Conservation (phyloP, 73 alveolate species). For the Blepharisma stoltei region DNA sequence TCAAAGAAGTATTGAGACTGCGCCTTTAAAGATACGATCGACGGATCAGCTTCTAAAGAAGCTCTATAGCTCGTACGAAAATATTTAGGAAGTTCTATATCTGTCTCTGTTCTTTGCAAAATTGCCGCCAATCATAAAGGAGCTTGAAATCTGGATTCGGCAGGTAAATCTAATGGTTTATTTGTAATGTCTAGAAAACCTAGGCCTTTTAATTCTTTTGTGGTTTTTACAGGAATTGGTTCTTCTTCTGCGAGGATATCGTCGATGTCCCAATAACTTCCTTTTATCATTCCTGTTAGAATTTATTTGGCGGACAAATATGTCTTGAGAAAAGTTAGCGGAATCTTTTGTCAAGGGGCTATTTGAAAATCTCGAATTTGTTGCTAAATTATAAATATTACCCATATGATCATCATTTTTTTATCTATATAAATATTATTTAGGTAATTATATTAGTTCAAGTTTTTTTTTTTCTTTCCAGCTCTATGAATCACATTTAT, state of each 20-base stretch:
- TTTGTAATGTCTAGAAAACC: slow-evolving; percentile 14
- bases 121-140: slow-evolving; percentile 20
- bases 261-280: slow-evolving; percentile 29
- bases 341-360: too few relatives aligned
- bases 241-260: slow-evolving; percentile 22
- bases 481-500: too few relatives aligned
- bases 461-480: too few relatives aligned
- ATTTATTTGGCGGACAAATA: too few relatives aligned
- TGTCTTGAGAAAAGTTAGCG: too few relatives aligned
- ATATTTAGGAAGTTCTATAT: slow-evolving; percentile 7
- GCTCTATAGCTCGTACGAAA: not conserved
- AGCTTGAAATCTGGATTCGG: not conserved
- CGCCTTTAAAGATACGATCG: not conserved
- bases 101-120: not conserved
- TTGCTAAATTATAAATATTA: too few relatives aligned
- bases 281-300: slow-evolving; percentile 24
- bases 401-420: too few relatives aligned
- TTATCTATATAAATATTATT: too few relatives aligned
- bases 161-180: not conserved
- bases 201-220: slow-evolving; percentile 4
- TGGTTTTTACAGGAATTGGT: not conserved
- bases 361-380: too few relatives aligned
- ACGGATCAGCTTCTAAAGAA: slow-evolving; percentile 17
- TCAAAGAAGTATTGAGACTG: slow-evolving; percentile 22
- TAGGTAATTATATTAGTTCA: too few relatives aligned